Conservation (phyloP, 2,329 filamentous ascomycete species). For the Aspergillus hortae region DNA sequence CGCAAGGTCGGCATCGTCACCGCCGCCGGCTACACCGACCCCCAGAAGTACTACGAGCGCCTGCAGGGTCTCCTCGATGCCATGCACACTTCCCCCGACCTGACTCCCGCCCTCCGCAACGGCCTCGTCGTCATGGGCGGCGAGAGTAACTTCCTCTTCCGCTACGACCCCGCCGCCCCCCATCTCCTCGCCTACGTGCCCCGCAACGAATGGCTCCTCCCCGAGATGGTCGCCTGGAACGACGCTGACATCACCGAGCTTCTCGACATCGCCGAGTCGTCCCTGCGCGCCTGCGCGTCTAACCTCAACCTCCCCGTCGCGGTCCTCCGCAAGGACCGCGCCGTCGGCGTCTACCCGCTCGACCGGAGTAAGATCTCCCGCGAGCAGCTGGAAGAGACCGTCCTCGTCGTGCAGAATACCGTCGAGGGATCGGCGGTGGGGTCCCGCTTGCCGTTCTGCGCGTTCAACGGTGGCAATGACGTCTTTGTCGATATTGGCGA, state of each 20-base stretch:
- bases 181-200: slow-evolving; percentile 65
- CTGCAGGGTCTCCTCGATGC: slow-evolving; percentile 84
- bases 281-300: slow-evolving; percentile 74
- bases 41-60: slow-evolving; percentile 78
- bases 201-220: slow-evolving; percentile 56
- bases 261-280: slow-evolving; percentile 84
- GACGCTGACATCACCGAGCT: slow-evolving; percentile 71
- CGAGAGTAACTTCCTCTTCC: slow-evolving; percentile 93
- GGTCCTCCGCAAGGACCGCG: slow-evolving; percentile 82
- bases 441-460: slow-evolving; percentile 77
- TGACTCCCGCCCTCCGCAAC: slow-evolving; percentile 66
- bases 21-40: slow-evolving; percentile 89
- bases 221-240: slow-evolving; percentile 50
- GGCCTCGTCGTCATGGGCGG: slow-evolving; percentile 91
- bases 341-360: slow-evolving; percentile 71
- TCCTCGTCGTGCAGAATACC: slow-evolving; percentile 88
- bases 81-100: slow-evolving; percentile 58
- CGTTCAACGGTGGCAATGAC: slow-evolving; percentile 77
- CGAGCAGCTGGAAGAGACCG: slow-evolving; percentile 92
- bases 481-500: slow-evolving; percentile 99
- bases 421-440: slow-evolving; percentile 76
- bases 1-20: slow-evolving; percentile 94
- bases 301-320: slow-evolving; percentile 75
- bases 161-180: slow-evolving; percentile 63
- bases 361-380: slow-evolving; percentile 68